Base-by-base conservation (phyloP, 2,329 filamentous ascomycete species). In the Calonectria fujianensis region DNA sequence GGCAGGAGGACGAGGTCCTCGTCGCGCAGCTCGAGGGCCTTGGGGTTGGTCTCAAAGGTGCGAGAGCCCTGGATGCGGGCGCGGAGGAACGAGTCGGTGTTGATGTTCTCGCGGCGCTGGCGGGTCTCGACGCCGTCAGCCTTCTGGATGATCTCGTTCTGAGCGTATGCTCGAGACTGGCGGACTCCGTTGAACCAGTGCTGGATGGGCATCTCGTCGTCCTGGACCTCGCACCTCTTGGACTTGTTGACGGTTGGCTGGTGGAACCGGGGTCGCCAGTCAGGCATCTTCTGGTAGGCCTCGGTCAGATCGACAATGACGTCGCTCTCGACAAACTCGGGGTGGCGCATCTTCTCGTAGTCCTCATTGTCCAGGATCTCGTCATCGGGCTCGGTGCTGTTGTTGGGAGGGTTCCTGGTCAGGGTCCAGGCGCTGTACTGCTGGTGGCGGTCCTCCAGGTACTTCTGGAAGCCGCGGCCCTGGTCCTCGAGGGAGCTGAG, bases 221-320 rank as follows among this genome's bases (percentile, higher is more conserved):
- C 81, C 24, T 81, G 74, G 18, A 81, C 75, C 54, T 85, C 80
- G 61, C 81, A 84, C 6, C 79, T 74, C 6, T 80, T 80, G 6
- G 80, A 80, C 78, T 85, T 84, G 77, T 80, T 80, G 32, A 81
- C 75, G 0, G 82, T 82, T 20, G 82, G 64, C n/a, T 80, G 80
- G 4, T 83, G 78, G 75, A 83, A 84, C 8, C 70, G 41, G 1
- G 85, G 85, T 1, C 82, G 78, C 85, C 85, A 87, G 67, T 83
- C 82, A 0, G 84, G 84, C 69, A 84, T 84, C 76, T 82, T 84
- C 75, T 86, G 84, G 69, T 83, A 85, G 0, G 85, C 86, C 74
- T 87, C 85, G 0, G 81, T 82, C n/a, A 87, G 80, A 48, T 87
- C 85, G 4, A 87, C 83, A 10, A 87, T 86, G n/a, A 87, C 84